Conservation (phyloP, 1,284 basidiomycete genomes). For the Tilletiopsis washingtonensis region DNA sequence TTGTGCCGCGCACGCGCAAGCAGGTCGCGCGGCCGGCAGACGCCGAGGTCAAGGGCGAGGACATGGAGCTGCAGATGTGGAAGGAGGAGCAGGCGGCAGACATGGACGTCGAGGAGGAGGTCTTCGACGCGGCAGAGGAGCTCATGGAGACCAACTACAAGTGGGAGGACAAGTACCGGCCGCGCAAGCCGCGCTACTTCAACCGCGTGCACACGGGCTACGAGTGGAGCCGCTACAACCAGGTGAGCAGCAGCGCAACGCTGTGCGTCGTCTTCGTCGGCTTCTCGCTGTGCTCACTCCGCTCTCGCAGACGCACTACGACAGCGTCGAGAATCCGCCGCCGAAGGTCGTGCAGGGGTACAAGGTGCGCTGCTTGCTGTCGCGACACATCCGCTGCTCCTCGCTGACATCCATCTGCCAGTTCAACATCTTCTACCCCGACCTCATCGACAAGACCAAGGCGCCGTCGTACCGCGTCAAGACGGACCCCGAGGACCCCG, state of each 20-base stretch:
- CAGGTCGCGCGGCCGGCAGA: background rate
- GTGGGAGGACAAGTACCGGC: slow-evolving; percentile 98
- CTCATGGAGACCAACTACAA: slow-evolving; percentile 66
- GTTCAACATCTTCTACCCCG: slow-evolving; percentile 92
- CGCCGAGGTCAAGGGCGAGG: slow-evolving; percentile 1
- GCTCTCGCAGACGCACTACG: slow-evolving; percentile 47
- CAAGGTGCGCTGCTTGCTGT: slow-evolving; percentile 57
- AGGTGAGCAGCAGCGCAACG: too few relatives aligned
- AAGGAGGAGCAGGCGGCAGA: slow-evolving; percentile 56
- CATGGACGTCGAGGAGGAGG: slow-evolving; percentile 85
- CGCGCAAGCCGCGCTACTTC: slow-evolving; percentile 97
- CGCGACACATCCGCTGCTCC: background rate
- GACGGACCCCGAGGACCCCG: slow-evolving; percentile 68
- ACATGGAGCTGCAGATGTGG: slow-evolving; percentile 15
- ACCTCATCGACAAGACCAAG: slow-evolving; percentile 91
- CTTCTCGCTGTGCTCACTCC: too few relatives aligned
- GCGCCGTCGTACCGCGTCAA: slow-evolving; percentile 85
- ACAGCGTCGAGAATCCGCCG: slow-evolving; percentile 40
- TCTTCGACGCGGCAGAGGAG: slow-evolving; percentile 83
- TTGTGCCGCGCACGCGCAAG: background rate
- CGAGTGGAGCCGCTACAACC: slow-evolving; percentile 84
- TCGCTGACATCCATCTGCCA: too few relatives aligned
- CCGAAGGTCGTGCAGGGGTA: slow-evolving; percentile 60
- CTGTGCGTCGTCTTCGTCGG: too few relatives aligned
- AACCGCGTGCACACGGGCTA: slow-evolving; percentile 99